A percentile compares a stretch with the other conserved stretches of the same genome.
Evolutionary conservation across 805 yeast genomes (phyloP).

Genomic region (Saccharomycopsis guyanensis): DNA sequence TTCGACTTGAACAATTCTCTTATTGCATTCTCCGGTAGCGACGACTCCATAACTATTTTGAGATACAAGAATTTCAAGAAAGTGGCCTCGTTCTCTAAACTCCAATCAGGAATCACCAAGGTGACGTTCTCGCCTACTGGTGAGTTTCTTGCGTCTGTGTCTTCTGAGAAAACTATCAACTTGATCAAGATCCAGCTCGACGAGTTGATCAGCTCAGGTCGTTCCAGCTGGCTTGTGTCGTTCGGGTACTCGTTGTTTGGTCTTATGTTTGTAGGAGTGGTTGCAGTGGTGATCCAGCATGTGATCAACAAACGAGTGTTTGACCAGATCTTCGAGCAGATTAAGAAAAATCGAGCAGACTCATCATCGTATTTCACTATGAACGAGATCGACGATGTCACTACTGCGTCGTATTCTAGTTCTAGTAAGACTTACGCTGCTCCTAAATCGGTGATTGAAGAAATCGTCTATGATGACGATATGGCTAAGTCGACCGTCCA

Average conservation of each 20-base stretch:
- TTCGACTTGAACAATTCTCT: slow-evolving; percentile 22
- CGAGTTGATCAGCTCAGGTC: slow-evolving; percentile 25
- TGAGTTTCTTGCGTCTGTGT: slow-evolving; percentile 56
- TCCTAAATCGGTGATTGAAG: slow-evolving; percentile 23
- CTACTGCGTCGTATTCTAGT: slow-evolving; percentile 1
- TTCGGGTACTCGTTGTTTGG: slow-evolving; percentile 27
- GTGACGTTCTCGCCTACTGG: slow-evolving; percentile 66
- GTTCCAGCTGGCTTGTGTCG: slow-evolving; percentile 30
- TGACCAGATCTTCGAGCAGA: slow-evolving; percentile 19
- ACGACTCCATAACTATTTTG: slow-evolving; percentile 55
- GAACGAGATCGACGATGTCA: slow-evolving; percentile 7
- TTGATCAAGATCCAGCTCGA: slow-evolving; percentile 53
- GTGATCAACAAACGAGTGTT: slow-evolving; percentile 20
- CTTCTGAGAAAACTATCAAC: slow-evolving; percentile 69
- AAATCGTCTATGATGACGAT: slow-evolving; percentile 20
- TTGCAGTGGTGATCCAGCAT: slow-evolving; percentile 32
- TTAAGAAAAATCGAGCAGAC: slow-evolving; percentile 19
- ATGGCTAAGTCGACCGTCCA: slow-evolving; percentile 19
- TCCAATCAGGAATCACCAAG: slow-evolving; percentile 70
- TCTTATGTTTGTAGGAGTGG: slow-evolving; percentile 27
- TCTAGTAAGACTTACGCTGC: slow-evolving; percentile 17
- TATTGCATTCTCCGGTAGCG: slow-evolving; percentile 42
- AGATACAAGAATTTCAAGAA: slow-evolving; percentile 44
- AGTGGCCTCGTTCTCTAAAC: slow-evolving; percentile 44
- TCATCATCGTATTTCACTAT: slow-evolving; percentile 21